Conservation (phyloP, 805 yeast species). For the Hanseniaspora osmophila region DNA sequence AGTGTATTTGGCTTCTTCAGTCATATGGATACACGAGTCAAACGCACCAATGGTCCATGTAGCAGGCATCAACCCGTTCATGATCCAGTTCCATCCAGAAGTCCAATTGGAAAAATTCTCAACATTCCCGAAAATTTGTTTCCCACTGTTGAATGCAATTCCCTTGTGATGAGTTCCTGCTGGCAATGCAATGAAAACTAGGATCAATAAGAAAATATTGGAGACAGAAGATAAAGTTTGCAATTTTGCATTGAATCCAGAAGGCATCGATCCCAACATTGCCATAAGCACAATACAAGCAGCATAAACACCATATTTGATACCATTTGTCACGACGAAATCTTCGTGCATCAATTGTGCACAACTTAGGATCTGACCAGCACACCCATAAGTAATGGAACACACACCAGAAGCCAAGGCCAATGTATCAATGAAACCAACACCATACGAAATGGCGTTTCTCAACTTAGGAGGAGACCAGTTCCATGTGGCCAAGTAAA, state of each 20-base stretch:
- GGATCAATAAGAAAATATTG: conserved; percentile 34
- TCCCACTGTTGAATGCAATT: conserved; percentile 30
- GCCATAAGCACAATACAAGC: conserved; percentile 39
- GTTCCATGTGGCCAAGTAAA: conserved; percentile 47
- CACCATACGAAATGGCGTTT: conserved; percentile 39
- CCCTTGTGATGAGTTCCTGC: conserved; percentile 25
- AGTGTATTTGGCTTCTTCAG: conserved; percentile 57
- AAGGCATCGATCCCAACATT: conserved; percentile 36
- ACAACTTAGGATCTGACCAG: conserved; percentile 39
- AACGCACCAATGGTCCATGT: conserved; percentile 69
- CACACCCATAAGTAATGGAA: conserved; percentile 52
- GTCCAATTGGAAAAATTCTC: conserved; percentile 41
- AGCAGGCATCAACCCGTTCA: conserved; percentile 45
- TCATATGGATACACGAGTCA: conserved; percentile 60
- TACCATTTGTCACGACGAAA: conserved; percentile 38
- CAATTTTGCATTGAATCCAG: conserved; percentile 36
- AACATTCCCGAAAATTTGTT: conserved; percentile 39
- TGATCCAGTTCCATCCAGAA: conserved; percentile 40
- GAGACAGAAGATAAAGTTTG: conserved; percentile 41
- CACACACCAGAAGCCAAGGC: conserved; percentile 51
- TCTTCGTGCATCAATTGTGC: conserved; percentile 27
- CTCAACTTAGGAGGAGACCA: conserved; percentile 40
- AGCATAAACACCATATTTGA: conserved; percentile 45
- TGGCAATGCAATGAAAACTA: conserved; percentile 47
- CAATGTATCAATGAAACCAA: conserved; percentile 53